Percentiles rank a stretch among this genome's conserved stretches.
These are phyloP conservation scores for Penicillium sp. DNA, from an alignment of 2,329 filamentous ascomycete species.

Conservation along the genomic window DNA sequence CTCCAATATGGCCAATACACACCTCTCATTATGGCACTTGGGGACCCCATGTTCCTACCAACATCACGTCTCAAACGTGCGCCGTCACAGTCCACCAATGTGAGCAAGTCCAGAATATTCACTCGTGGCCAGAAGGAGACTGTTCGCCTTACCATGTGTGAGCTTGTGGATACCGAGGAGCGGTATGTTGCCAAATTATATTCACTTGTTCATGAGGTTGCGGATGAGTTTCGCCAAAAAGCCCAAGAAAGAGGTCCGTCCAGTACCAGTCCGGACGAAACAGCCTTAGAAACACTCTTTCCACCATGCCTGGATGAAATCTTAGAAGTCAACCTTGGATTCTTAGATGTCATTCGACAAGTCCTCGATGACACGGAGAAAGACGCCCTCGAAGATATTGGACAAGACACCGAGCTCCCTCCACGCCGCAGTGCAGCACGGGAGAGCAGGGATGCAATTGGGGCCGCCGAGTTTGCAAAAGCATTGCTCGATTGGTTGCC, in stretches of 20 bases:
- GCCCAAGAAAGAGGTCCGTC: slow-evolving; percentile 59
- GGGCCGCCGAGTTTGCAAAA: slow-evolving; percentile 74
- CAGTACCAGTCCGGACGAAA: slow-evolving; percentile 70
- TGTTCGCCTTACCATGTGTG: slow-evolving; percentile 82
- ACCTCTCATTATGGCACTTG: slow-evolving; percentile 74
- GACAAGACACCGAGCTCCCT: slow-evolving; percentile 55
- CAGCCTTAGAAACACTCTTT: slow-evolving; percentile 75
- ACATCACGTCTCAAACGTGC: slow-evolving; percentile 81
- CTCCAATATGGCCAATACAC: slow-evolving; percentile 76
- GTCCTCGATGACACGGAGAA: slow-evolving; percentile 83
- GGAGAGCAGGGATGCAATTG: slow-evolving; percentile 68
- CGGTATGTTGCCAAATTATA: slow-evolving; percentile 88
- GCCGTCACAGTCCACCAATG: slow-evolving; percentile 79
- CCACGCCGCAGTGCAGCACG: slow-evolving; percentile 47
- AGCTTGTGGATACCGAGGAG: slow-evolving; percentile 90
- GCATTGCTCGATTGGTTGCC: slow-evolving; percentile 90
- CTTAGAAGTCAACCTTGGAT: slow-evolving; percentile 75
- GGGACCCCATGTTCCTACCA: slow-evolving; percentile 81
- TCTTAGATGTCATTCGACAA: slow-evolving; percentile 72
- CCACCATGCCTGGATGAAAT: slow-evolving; percentile 79
- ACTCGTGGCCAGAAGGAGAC: slow-evolving; percentile 79
- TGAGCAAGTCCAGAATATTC: slow-evolving; percentile 77
- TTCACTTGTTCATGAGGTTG: slow-evolving; percentile 78
- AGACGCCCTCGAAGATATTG: slow-evolving; percentile 74
- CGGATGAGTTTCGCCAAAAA: slow-evolving; percentile 74